phyloP scores from a whole-genome alignment of 306 rosid genomes.

The Pyrus bretschneideri region DNA sequence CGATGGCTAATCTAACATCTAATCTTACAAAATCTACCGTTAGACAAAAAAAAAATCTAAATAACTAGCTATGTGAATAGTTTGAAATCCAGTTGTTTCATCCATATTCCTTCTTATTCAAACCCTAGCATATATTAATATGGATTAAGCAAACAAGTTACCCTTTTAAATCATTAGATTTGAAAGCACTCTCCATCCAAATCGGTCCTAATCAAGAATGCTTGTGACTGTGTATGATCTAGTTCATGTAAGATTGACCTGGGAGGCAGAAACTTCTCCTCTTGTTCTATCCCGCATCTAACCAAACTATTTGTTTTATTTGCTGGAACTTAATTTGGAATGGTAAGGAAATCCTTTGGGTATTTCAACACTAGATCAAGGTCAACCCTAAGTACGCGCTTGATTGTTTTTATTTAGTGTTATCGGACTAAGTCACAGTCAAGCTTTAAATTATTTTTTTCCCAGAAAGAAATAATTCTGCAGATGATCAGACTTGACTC shows the following conservation, averaged over 20 bases:
- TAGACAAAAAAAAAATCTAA: too few species aligned
- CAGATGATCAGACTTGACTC: conserved; percentile 9
- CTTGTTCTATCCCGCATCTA: not conserved
- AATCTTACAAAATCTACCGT: too few species aligned
- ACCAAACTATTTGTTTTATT: not conserved
- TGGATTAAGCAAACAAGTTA: not conserved
- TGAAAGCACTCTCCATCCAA: not conserved
- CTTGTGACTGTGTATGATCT: not conserved
- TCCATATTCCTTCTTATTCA: not conserved
- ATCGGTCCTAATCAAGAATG: not conserved
- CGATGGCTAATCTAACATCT: too few species aligned
- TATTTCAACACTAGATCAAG: not conserved
- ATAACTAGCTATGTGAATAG: not conserved
- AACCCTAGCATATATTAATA: not conserved
- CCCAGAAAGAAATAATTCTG: not conserved
- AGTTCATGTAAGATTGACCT: not conserved
- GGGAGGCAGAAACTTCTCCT: not conserved
- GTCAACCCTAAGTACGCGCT: not conserved
- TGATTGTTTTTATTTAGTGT: not conserved
- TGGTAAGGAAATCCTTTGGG: not conserved
- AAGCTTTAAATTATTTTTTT: not conserved
- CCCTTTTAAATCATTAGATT: too few species aligned
- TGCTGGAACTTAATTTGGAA: not conserved
- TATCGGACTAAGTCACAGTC: not conserved
- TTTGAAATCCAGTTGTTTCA: not conserved